Evolutionary conservation across 768 basidiomycete genomes (phyloP).

Genomic region (Panus rudis): DNA sequence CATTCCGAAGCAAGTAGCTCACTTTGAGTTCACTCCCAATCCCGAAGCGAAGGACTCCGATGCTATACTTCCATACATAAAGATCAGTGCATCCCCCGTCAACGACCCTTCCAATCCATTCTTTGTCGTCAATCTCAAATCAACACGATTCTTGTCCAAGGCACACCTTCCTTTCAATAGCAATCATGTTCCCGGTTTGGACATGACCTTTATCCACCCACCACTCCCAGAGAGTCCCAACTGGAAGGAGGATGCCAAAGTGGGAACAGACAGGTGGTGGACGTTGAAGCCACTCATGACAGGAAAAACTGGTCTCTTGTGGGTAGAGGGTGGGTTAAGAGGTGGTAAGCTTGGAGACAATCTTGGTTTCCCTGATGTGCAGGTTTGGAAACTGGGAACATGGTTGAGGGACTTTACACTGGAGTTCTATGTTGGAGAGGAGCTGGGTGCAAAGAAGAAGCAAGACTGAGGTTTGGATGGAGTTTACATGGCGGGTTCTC

Average conservation of each 20-base stretch:
- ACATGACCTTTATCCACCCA: neutral
- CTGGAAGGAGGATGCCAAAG: conserved; percentile 5
- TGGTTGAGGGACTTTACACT: conserved; percentile 8
- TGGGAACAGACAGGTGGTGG: conserved; percentile 6
- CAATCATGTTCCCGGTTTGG: neutral
- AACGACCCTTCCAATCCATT: conserved; percentile 3
- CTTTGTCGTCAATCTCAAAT: conserved; percentile 4
- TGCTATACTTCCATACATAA: conserved; percentile 4
- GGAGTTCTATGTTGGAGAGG: conserved; percentile 2
- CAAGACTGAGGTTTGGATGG: no score
- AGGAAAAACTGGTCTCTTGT: conserved; percentile 8
- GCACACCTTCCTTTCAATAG: conserved; percentile 2
- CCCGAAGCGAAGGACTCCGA: neutral
- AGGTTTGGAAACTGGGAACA: conserved; percentile 3
- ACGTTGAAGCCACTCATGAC: neutral
- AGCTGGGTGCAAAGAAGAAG: conserved; percentile 4
- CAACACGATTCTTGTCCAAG: neutral
- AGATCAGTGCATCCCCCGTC: conserved; percentile 1
- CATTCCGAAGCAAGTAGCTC: conserved; percentile 2
- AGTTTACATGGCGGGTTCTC: no score
- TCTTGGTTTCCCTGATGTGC: conserved; percentile 6
- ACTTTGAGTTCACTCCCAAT: conserved; percentile 6
- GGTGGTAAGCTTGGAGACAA: conserved; percentile 1
- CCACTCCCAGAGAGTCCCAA: conserved; percentile 7
- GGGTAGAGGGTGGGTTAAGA: conserved; percentile 3